Evolutionary conservation across 495 filamentous ascomycete genomes (phyloP).

Genomic region (Penicillium diatomitis): DNA sequence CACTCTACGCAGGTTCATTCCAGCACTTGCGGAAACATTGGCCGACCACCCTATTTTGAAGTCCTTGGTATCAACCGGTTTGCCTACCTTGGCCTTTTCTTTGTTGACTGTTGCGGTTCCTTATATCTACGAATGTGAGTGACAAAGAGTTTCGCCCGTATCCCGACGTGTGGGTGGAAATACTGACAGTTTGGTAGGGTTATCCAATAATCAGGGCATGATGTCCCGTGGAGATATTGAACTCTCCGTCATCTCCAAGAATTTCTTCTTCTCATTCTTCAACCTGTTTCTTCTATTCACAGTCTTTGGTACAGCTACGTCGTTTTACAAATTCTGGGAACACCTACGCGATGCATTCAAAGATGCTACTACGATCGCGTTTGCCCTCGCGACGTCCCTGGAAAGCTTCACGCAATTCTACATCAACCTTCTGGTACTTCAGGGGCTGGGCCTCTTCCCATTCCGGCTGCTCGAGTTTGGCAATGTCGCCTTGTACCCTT

Average conservation of each 20-base stretch:
- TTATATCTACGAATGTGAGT: constrained; percentile 83
- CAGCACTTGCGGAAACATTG: constrained; percentile 59
- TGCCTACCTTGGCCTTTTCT: constrained; percentile 77
- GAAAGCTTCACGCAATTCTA: constrained; percentile 73
- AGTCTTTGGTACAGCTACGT: constrained; percentile 73
- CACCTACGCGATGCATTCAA: constrained; percentile 62
- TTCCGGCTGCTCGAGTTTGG: constrained; percentile 89
- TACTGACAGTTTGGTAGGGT: constrained; percentile 32
- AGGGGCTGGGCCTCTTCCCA: constrained; percentile 85
- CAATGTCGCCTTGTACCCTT: constrained; percentile 73
- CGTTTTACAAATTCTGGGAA: constrained; percentile 57
- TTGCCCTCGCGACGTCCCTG: constrained; percentile 65
- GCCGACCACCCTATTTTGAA: constrained; percentile 54
- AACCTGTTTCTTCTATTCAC: constrained; percentile 97
- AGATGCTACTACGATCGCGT: constrained; percentile 71
- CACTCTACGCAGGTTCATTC: constrained; percentile 63
- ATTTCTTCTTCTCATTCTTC: constrained; percentile 99
- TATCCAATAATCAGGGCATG: constrained; percentile 86
- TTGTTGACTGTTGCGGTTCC: constrained; percentile 83
- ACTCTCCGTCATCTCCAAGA: constrained; percentile 91
- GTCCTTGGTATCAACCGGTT: constrained; percentile 74
- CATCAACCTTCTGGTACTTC: constrained; percentile 87
- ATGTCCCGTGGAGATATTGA: constrained; percentile 93
- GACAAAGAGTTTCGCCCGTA: no score
- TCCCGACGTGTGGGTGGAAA: no score